Evolutionary conservation across 371 early-diverging fungal species (phyloP).

Genomic region (Mortierella sp.): DNA sequence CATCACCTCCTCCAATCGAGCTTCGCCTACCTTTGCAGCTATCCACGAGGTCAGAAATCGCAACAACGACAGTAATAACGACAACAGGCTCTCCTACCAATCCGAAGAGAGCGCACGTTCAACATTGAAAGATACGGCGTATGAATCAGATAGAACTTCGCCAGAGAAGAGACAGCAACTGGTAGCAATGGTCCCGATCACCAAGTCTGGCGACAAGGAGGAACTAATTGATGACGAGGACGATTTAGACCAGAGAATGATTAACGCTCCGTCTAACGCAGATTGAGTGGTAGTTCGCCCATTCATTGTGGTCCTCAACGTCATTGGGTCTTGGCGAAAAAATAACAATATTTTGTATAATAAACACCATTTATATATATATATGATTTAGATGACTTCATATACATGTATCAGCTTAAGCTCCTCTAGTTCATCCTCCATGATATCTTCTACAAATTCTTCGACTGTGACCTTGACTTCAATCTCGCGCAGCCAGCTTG

Average conservation of each 20-base stretch:
- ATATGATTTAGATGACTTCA: slow-evolving; percentile 60
- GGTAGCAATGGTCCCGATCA: neutral
- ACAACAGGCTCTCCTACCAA: neutral
- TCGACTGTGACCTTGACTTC: slow-evolving; percentile 46
- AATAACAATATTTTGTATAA: neutral
- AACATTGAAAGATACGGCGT: neutral
- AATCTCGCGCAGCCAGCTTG: slow-evolving; percentile 46
- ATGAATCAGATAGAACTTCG: neutral
- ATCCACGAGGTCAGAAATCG: neutral
- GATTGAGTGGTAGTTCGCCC: neutral
- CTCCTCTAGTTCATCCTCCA: slow-evolving; percentile 67
- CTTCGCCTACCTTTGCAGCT: slow-evolving; percentile 5
- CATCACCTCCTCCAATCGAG: neutral
- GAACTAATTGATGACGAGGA: neutral
- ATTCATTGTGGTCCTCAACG: neutral
- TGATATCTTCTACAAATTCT: slow-evolving; percentile 55
- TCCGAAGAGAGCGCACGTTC: neutral
- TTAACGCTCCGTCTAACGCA: neutral
- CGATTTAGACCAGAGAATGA: neutral
- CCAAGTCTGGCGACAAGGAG: slow-evolving; percentile 14
- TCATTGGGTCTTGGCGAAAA: neutral
- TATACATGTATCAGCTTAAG: slow-evolving; percentile 73
- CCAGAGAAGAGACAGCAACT: neutral
- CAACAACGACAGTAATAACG: neutral
- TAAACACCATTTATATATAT: neutral